Evolutionary conservation across 2,329 filamentous ascomycete species (phyloP).

Genomic region (Alternaria sp.): DNA sequence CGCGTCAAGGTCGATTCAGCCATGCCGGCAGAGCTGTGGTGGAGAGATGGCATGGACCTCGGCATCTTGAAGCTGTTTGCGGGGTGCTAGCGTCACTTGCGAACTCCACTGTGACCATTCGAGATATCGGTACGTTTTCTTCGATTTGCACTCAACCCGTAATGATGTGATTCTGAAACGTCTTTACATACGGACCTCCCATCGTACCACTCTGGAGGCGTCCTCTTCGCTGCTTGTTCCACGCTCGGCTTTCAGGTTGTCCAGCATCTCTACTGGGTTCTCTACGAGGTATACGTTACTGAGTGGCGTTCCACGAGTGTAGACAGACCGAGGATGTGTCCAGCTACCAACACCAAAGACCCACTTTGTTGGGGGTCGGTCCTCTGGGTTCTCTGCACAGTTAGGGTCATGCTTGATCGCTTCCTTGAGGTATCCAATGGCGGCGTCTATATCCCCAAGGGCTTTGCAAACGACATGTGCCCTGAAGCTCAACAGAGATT

Average conservation of each 20-base stretch:
- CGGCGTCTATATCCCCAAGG: conserved; percentile 10
- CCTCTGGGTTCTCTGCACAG: not conserved
- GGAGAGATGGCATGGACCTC: conserved; percentile 26
- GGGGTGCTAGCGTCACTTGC: conserved; percentile 7
- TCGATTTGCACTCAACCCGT: not conserved
- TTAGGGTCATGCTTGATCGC: conserved; percentile 8
- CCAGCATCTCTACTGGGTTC: not conserved
- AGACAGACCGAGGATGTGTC: too few relatives aligned
- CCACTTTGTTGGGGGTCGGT: not conserved
- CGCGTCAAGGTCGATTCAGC: not conserved
- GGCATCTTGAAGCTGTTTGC: conserved; percentile 14
- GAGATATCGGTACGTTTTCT: not conserved
- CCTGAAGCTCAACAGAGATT: conserved; percentile 5
- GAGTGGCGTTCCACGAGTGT: not conserved
- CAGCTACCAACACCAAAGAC: not conserved
- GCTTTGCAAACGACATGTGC: conserved; percentile 11
- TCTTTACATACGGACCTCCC: not conserved
- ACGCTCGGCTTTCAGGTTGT: conserved; percentile 1
- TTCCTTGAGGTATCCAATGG: conserved; percentile 8
- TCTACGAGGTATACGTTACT: not conserved
- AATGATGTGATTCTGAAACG: not conserved
- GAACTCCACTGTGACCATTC: not conserved
- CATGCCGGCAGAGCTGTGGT: conserved; percentile 20
- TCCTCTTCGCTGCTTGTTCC: not conserved
- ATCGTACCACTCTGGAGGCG: not conserved